These are phyloP conservation scores for Hirsutella rhossiliensis DNA, from an alignment of 2,329 filamentous ascomycete genomes.

Conservation along the genomic window DNA sequence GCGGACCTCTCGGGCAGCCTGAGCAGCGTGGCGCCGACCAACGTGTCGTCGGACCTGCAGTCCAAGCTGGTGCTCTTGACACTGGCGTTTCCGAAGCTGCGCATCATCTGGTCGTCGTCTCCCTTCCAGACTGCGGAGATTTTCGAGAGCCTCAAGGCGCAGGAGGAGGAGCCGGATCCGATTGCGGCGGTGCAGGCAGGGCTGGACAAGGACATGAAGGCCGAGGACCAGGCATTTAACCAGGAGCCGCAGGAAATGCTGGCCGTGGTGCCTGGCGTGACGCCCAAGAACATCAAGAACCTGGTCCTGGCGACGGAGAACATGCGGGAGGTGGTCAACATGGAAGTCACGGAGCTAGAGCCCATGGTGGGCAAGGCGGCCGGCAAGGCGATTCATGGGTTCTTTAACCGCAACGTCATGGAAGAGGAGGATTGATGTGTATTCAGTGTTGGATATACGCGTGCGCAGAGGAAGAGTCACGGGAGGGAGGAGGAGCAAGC, in stretches of 20 bases:
- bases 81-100: conserved; percentile 77
- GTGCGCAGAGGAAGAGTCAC: too few relatives aligned
- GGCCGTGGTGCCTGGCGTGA: conserved; percentile 71
- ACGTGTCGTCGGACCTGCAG: conserved; percentile 62
- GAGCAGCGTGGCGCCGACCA: conserved; percentile 48
- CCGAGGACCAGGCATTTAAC: conserved; percentile 64
- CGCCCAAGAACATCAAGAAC: conserved; percentile 61
- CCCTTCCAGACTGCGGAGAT: conserved; percentile 97
- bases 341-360: conserved; percentile 61
- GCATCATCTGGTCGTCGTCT: conserved; percentile 86
- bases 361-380: conserved; percentile 67
- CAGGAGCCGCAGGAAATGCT: conserved; percentile 86
- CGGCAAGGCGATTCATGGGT: conserved; percentile 59
- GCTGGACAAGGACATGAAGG: conserved; percentile 42
- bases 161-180: conserved; percentile 82
- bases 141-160: conserved; percentile 84
- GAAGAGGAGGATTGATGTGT: conserved; percentile 29
- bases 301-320: conserved; percentile 64
- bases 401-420: conserved; percentile 60
- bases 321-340: conserved; percentile 75
- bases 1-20: conserved; percentile 53
- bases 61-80: conserved; percentile 86
- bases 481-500: too few relatives aligned
- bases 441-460: too few relatives aligned
- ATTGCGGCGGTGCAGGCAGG: conserved; percentile 75